Percentiles rank a stretch among this genome's conserved stretches.
Evolutionary conservation across 331 rosid genomes (phyloP).

Genomic region (Dryas integrifolia): DNA sequence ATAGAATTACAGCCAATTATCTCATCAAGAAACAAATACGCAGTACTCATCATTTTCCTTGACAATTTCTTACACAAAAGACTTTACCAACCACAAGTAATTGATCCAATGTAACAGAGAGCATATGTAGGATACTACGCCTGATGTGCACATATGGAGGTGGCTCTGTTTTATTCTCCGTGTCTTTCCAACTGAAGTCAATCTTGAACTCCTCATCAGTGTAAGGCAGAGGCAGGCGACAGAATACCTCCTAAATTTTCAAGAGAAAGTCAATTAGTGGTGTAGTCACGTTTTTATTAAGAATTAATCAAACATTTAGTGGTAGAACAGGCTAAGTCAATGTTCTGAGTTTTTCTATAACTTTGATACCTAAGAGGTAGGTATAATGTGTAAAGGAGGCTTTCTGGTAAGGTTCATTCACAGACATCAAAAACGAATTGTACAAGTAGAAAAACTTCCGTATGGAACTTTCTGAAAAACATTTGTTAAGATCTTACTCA

Average conservation of each 20-base stretch:
- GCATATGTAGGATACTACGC: conserved; percentile 70
- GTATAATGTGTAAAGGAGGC: background rate
- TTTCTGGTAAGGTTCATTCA: background rate
- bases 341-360: background rate
- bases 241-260: conserved; percentile 58
- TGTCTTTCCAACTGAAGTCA: conserved; percentile 65
- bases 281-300: background rate
- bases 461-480: background rate
- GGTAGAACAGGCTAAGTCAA: background rate
- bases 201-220: conserved; percentile 73
- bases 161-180: conserved; percentile 65
- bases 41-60: background rate
- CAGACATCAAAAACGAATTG: background rate
- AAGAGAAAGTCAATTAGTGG: conserved; percentile 2
- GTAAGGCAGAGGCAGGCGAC: conserved; percentile 77
- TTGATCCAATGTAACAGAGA: conserved; percentile 23
- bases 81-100: conserved; percentile 13
- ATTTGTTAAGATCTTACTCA: background rate
- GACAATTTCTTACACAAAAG: background rate
- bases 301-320: background rate
- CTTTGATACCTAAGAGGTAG: background rate
- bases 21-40: conserved; percentile 11
- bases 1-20: background rate
- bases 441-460: background rate
- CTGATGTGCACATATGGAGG: conserved; percentile 73